Percentiles rank a stretch among this genome's conserved stretches.
Evolutionary conservation across 768 basidiomycete genomes (phyloP).

Genomic region (Pilatotrama ljubarskyi): DNA sequence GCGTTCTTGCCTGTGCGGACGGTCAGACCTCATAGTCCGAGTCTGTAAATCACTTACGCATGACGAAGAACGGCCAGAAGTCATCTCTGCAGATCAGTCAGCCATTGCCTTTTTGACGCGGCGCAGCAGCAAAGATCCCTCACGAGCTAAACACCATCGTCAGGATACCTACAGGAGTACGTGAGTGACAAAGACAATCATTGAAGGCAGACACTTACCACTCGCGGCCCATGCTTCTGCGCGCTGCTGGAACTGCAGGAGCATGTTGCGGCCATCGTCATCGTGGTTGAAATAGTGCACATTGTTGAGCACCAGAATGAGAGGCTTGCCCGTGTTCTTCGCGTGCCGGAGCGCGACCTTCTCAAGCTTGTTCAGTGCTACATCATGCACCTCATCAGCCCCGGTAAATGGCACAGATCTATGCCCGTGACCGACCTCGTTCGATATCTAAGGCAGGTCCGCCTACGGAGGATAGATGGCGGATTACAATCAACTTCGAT

Average conservation of each 20-base stretch:
- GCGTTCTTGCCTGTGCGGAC: conserved; percentile 57
- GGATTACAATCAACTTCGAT: conserved; percentile 2
- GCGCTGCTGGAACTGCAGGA: conserved; percentile 84
- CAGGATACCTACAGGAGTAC: conserved; percentile 53
- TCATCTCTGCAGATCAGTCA: conserved; percentile 60
- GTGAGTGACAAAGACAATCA: neutral
- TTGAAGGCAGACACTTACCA: conserved; percentile 41
- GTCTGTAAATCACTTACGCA: conserved; percentile 46
- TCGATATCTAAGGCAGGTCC: conserved; percentile 83
- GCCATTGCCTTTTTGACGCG: neutral
- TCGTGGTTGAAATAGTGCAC: conserved; percentile 74
- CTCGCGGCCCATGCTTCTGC: conserved; percentile 86
- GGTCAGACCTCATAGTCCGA: conserved; percentile 8
- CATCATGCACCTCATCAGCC: neutral
- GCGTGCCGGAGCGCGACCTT: conserved; percentile 78
- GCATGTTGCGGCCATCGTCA: conserved; percentile 71
- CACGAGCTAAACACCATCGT: conserved; percentile 80
- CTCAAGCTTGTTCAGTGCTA: conserved; percentile 69
- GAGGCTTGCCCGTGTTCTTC: conserved; percentile 56
- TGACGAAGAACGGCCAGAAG: conserved; percentile 74
- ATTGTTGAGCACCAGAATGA: conserved; percentile 84
- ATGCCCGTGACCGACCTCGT: conserved; percentile 49
- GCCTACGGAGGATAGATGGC: conserved; percentile 35
- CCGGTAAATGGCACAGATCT: neutral
- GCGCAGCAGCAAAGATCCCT: conserved; percentile 27